Evolutionary conservation across 306 rosid species (phyloP), one percentile per base, ranked within the genome.

Genomic region (Cicer pinnatifidum): DNA sequence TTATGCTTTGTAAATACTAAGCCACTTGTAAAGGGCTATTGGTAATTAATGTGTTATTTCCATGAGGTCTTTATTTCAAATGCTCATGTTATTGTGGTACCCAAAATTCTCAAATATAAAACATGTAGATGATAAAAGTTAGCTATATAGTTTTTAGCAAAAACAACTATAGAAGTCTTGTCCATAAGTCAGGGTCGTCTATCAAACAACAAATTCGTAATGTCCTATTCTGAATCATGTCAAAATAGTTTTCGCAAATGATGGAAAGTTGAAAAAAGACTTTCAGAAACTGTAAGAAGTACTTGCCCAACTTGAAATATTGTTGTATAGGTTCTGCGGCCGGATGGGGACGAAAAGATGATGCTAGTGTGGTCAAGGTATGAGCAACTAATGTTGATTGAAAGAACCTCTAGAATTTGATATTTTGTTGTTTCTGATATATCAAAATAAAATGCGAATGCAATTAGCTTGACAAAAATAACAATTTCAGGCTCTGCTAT

Each of bases 291-390:
- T 39, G 23, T 54, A 52, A 23, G 39, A 73, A 47, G 15, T 73
- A 69, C 72, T 69, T 75, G 62, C 72, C 62, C 80, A 63, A 58
- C 60, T 50, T 64, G 43, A 39, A 53, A 66, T 56, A 53, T 56
- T 69, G 58, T 72, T 71, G 80, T 37, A 61, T 89, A 93, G 97
- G 97, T 80, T 93, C 98, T 82, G 97, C 97, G 69, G 94, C 91
- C 17, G 98, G 98, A 5, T 93, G 97, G 97, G 98, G 97, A 19
- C 86, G 92, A 60, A 95, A 71, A 87, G 98, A 93, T 87, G 98
- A 93, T 84, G 92, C 97, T 75, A 90, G 94, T 82, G 94, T 91
- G 3, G 98, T 93, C 72, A 93, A 91, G 98, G 98, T 91, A 89
- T 37, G 86, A 44, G 28, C 53, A 81, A 58, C 57, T 72, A 58